Evolutionary conservation across 768 basidiomycete species (phyloP), one percentile per base, ranked within the genome.

Genomic region (Trametes cubensis): DNA sequence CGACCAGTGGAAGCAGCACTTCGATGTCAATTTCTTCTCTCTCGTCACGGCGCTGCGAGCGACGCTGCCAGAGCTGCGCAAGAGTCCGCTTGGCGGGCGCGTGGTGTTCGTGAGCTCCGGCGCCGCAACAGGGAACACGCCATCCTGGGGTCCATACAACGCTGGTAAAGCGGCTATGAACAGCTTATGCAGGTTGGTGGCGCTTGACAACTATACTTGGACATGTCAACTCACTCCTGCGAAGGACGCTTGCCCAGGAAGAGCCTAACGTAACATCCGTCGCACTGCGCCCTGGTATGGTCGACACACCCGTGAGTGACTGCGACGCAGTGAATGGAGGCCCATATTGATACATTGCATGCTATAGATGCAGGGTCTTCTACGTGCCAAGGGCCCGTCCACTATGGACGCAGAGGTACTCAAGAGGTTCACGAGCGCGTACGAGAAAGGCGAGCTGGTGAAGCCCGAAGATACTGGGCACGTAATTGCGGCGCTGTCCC

Each of bases 151-250:
- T 1, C 83, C 90, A 0, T 94, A 93, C 73, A 90, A 84, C 63
- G 88, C 94, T 13, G 80, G 83, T 60, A 95, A 98, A 73, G 94
- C 95, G 0, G 94, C 93, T 1, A 80, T 94, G 85, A 97, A 95
- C 73, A 89, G 88, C 21, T 77, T 97, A 45, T 87, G 85, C 76
- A 83, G 90, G 91, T 88, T 69, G 34, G 71, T 65, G 26, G 28
- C 14, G 23, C n/a, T n/a, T n/a, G 4, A 17, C 3, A 6, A 14
- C 14, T 25, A n/a, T 39, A 47, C 53, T 39, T 11, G 30, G 11
- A 30, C 42, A 21, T 41, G 21, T 52, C 20, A 46, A 39, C 58
- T 46, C 21, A 28, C 18, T 26, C 18, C 40, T 34, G 7, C 54
- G 11, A 40, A 94, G 94, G 73, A 96, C 94, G 0, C 77, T 96